Base-by-base conservation (phyloP, 1,139 yeast genomes). In the Magnusiomyces sp. region DNA sequence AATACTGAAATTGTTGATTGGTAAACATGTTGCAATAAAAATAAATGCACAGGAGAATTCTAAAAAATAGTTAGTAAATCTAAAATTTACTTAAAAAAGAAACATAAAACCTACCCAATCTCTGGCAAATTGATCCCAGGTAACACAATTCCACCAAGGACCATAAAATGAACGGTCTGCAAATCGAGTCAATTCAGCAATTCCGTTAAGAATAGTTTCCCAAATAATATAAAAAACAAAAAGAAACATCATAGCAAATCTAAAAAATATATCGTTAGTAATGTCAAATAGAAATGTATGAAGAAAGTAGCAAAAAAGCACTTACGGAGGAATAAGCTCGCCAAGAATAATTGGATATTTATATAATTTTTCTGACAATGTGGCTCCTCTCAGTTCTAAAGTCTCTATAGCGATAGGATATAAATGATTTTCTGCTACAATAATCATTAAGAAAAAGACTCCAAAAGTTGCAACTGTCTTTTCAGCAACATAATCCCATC, bases 101-200 rank as follows among this genome's bases (percentile, higher is more conserved):
- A n/a, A n/a, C n/a, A n/a, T n/a, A n/a, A n/a, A n/a, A n/a, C n/a
- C n/a, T n/a, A n/a, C n/a, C 98, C 99, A 94, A 57, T 86, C 81
- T 57, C 97, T 76, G 9, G 97, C 85, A 68, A 86, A 92, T 63
- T 89, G 92, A 51, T 86, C 89, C 96, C 97, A 92, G 46, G 89
- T 83, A 31, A 85, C 80, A 57, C 95, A 86, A 58, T 92, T 87
- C 98, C 97, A 92, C 98, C 98, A 92, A 42, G 89, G 87, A 2
- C 95, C 95, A 61, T 92, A 92, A 65, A 92, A 92, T 58, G 84
- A 86, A 42, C 98, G 77, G 63, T 92, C 97, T 1, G 90, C 96
- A 67, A 83, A 92, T 49, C 75, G 61, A 17, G 95, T 83, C 43
- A 92, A 70, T 64, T 92, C 98, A 0, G 96, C 97, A 59, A 92